Base-by-base conservation (phyloP, 1,284 basidiomycete species). In the Ustilago sp. region DNA sequence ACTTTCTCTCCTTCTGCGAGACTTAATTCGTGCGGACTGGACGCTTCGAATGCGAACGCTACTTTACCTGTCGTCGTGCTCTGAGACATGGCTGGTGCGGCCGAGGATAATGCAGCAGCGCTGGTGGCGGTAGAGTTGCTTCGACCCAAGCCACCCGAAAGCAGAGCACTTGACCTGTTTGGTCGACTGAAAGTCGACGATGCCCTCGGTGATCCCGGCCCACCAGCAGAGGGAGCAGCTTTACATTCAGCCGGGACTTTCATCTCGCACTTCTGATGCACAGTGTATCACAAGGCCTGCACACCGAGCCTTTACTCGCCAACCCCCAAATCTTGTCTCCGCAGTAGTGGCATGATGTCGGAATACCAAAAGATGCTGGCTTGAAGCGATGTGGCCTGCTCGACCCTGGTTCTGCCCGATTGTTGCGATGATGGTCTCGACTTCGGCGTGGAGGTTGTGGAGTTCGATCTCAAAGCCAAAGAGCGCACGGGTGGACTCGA, bases 221-320 rank as follows among this genome's bases (percentile, higher is more conserved):
- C 53, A 28, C 28, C 54, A 7, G 47, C 50, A 2, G 52, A 56
- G 4, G 68, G 64, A n/a, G 66, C 60, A n/a, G 78, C 69, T 43
- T 71, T 74, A 63, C 80, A 81, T 38, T 81, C 66, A 0, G 80
- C 72, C 3, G 80, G 72, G 36, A 81, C 80, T 67, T 81, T 81
- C 59, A 79, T 67, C 77, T 81, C 77, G 64, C 80, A 81, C 69
- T 81, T 81, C 36, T 72, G 65, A 45, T 81, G 80, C 19, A 74
- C 71, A 2, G 77, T 80, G 58, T 73, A 81, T 8, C 80, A 52
- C 80, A 81, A 13, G 80, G 77, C 59, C 80, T 80, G 59, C 80
- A 81, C 4, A 74, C 63, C 35, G 71, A 67, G 7, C 80, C 77
- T 19, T 81, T 65, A n/a, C 56, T 77, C 31, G 80, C 69, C 2